Base-by-base conservation (phyloP, 2,329 filamentous ascomycete species). In the Septoria petroselini region DNA sequence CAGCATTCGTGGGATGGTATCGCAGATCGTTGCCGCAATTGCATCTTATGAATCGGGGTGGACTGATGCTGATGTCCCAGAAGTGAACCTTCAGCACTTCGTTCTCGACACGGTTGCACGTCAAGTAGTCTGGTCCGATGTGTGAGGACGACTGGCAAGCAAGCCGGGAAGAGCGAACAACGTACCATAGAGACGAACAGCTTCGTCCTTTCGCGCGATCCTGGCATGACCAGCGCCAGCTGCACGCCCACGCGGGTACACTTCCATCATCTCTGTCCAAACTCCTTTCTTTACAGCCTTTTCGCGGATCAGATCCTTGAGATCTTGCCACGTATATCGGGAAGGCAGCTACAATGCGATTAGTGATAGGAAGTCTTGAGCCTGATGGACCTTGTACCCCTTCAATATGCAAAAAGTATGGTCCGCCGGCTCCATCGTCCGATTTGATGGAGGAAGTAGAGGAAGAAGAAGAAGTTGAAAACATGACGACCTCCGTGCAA, bases 81-180 rank as follows among this genome's bases (percentile, higher is more conserved):
- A 66, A 52, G 35, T 66, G 62, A 3, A 65, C 58, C 17, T 47
- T 50, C 6, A 66, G 48, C 11, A 38, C 21, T 17, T 54, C 47
- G 17, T 45, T 48, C 18, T 64, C 60, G 31, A 64, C 48, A 12
- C 44, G 17, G 29, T 55, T 59, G 30, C 50, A 34, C 3, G 57
- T 57, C n/a, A 66, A 52, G 29, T 61, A 64, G 34, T 52, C 63
- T 66, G 52, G n/a, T n/a, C n/a, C n/a, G n/a, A n/a, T n/a, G n/a
- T n/a, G n/a, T n/a, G n/a, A n/a, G n/a, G n/a, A n/a, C n/a, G n/a
- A n/a, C n/a, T 33, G 12, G 47, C 45, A 39, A 23, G 9, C 15
- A 17, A 44, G 17, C 27, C n/a, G 18, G 41, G n/a, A n/a, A n/a
- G n/a, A n/a, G n/a, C n/a, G n/a, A 9, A 5, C 15, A 17, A 41